phyloP scores from a whole-genome alignment of 2,329 filamentous ascomycete genomes.

The Emydomyces testavorans region DNA sequence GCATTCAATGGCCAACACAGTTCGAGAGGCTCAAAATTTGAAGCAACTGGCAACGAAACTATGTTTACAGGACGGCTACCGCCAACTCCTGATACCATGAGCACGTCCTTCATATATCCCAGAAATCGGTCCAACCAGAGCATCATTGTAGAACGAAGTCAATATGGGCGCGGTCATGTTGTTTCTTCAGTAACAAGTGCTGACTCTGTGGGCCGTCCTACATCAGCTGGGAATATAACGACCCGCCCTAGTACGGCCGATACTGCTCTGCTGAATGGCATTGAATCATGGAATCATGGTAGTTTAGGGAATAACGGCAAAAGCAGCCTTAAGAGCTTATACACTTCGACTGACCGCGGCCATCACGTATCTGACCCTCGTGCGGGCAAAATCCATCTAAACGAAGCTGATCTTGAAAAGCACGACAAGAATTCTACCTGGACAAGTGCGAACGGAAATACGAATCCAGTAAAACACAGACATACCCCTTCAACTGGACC shows the following conservation, averaged over 20 bases:
- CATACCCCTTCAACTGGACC: not conserved
- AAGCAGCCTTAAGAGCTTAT: slow-evolving; percentile 23
- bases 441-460: not conserved
- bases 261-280: slow-evolving; percentile 23
- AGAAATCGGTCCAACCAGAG: slow-evolving; percentile 29
- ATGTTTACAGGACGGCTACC: slow-evolving; percentile 28
- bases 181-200: slow-evolving; percentile 17
- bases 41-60: not conserved
- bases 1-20: slow-evolving; percentile 20
- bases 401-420: not conserved
- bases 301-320: slow-evolving; percentile 18
- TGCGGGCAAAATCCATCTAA: slow-evolving; percentile 12
- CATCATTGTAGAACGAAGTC: slow-evolving; percentile 23
- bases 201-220: slow-evolving; percentile 22
- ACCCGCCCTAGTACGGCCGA: slow-evolving; percentile 24
- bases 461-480: not conserved
- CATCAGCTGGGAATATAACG: slow-evolving; percentile 28
- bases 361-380: slow-evolving; percentile 6
- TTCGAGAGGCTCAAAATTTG: slow-evolving; percentile 9
- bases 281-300: slow-evolving; percentile 25
- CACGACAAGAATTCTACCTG: not conserved
- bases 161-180: slow-evolving; percentile 15
- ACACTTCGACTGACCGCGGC: slow-evolving; percentile 20
- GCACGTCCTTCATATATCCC: slow-evolving; percentile 26
- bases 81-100: slow-evolving; percentile 37